Conservation (phyloP, 345 rosid genomes). For the Cochlearia excelsa region DNA sequence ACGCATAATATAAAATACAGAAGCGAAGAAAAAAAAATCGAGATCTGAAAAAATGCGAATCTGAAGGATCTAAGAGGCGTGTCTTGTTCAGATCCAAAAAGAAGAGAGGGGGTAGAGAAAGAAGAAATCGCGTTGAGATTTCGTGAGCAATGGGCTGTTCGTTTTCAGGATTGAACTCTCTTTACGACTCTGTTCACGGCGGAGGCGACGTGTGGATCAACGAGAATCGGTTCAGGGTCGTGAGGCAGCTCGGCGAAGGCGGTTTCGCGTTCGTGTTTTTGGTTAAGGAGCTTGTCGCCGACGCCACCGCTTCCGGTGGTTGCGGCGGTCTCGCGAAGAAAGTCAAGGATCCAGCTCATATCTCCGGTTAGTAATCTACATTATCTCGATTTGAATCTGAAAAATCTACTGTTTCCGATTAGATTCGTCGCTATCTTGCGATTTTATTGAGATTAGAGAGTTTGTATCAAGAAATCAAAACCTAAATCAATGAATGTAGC, state of each 20-base stretch:
- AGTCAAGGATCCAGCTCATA: slow-evolving; percentile 87
- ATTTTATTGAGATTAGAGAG: slow-evolving; percentile 1
- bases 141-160: slow-evolving; percentile 63
- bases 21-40: slow-evolving; percentile 8
- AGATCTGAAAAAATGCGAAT: slow-evolving; percentile 39
- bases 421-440: slow-evolving; percentile 11
- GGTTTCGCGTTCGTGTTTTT: slow-evolving; percentile 86
- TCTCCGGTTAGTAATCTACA: slow-evolving; percentile 56
- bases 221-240: slow-evolving; percentile 81
- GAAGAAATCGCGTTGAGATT: neutral
- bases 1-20: neutral
- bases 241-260: slow-evolving; percentile 96
- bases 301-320: slow-evolving; percentile 52
- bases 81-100: slow-evolving; percentile 20
- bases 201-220: slow-evolving; percentile 99
- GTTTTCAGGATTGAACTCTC: slow-evolving; percentile 87
- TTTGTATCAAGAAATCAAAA: slow-evolving; percentile 21
- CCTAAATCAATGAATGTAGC: slow-evolving; percentile 24
- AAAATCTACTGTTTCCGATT: neutral
- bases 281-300: slow-evolving; percentile 70
- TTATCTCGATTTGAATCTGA: slow-evolving; percentile 3
- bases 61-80: slow-evolving; percentile 38
- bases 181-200: slow-evolving; percentile 87
- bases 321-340: slow-evolving; percentile 59
- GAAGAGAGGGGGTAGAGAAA: neutral